Base-by-base conservation (phyloP, 2,329 filamentous ascomycete genomes). In the Anthostomella pinea region DNA sequence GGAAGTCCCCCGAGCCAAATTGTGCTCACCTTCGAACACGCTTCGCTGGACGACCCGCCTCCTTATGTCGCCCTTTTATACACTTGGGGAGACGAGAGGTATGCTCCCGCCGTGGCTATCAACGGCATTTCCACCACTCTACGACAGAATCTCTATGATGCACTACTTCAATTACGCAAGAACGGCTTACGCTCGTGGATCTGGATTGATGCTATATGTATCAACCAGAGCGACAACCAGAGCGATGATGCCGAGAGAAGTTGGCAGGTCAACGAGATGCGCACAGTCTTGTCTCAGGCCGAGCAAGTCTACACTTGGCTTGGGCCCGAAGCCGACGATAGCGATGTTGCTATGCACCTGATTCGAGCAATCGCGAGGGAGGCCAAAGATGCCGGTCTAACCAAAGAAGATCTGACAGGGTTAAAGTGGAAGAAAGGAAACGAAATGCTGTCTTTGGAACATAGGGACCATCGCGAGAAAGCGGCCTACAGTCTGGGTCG, bases 141-240 rank as follows among this genome's bases (percentile, higher is more conserved):
- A 13, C 28, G 16, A 30, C 28, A 16, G 28, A 30, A 19, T 14
- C 13, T 19, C 9, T 9, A 7, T 13, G 28, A 17, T 13, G 6
- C 13, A 6, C 13, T 30, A 9, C 17, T 8, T 9, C 28, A 30
- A 7, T 13, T 30, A 8, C 14, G 6, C 28, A 30, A 13, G 17
- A 30, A 17, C 9, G 18, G 8, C 28, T n/a, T n/a, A n/a, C 28
- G 6, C 7, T 30, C 8, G 17, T 19, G 14, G 13, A n/a, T 19
- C 17, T 30, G 28, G 28, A 15, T 30, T 9, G 28, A 30, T 14
- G 28, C 28, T 13, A 9, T 30, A 6, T 30, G 28, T 14, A 30
- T 30, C 28, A 19, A 30, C 13, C 28, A 30, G 16, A 15, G 18
- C 16, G 17, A 30, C 13, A 15, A 30, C 6, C 9, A 30, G 13